phyloP scores from a whole-genome alignment of 2,329 filamentous ascomycete species.

The Aureobasidium sp. region DNA sequence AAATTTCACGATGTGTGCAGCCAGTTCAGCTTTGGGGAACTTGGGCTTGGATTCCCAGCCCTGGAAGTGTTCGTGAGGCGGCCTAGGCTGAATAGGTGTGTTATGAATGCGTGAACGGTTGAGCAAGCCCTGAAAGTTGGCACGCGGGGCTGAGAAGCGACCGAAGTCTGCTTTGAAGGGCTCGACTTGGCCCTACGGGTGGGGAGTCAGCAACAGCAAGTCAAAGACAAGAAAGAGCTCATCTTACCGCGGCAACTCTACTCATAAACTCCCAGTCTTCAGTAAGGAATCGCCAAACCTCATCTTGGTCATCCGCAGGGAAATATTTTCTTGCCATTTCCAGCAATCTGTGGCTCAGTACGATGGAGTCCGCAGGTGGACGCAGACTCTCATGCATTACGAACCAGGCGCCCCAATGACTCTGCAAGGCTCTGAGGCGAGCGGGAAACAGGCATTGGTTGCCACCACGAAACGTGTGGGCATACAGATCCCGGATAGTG shows the following conservation, averaged over 20 bases:
- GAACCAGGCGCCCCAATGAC: not conserved
- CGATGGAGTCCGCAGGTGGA: not conserved
- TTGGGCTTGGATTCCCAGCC: not conserved
- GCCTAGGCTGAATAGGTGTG: not conserved
- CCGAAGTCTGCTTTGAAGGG: not conserved
- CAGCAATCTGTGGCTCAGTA: not conserved
- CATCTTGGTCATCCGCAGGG: not conserved
- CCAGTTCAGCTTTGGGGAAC: not conserved
- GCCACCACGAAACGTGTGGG: not conserved
- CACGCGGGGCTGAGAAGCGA: not conserved
- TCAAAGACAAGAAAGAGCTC: not conserved
- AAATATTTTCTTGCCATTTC: not conserved
- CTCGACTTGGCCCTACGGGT: not conserved
- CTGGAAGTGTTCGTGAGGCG: not conserved
- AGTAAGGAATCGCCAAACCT: not conserved
- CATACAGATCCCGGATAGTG: not conserved
- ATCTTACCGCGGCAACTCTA: not conserved
- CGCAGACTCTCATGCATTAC: not conserved
- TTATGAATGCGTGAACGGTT: not conserved
- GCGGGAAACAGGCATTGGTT: not conserved
- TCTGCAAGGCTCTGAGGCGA: not conserved
- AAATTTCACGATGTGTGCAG: not conserved
- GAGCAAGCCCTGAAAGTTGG: not conserved
- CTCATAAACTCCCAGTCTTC: not conserved
- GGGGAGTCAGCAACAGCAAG: not conserved